These are phyloP conservation scores for Protea cynaroides DNA, from an alignment of 164 flowering plant genomes.

Conservation along the genomic window DNA sequence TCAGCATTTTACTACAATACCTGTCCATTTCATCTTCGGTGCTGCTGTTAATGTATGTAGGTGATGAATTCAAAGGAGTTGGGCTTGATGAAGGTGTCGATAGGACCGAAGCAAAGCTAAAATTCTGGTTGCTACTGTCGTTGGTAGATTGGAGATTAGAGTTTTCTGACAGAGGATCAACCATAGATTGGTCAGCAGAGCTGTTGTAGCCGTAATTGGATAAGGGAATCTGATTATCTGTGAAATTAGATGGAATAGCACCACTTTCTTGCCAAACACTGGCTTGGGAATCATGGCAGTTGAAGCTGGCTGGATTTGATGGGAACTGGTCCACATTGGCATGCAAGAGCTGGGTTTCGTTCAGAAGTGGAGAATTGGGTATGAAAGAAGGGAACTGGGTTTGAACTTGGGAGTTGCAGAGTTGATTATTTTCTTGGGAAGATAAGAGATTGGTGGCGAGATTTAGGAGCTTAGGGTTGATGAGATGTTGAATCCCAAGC, in stretches of 20 bases:
- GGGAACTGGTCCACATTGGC: conserved; percentile 29
- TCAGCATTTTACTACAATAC: conserved; percentile 46
- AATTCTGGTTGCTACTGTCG: conserved; percentile 16
- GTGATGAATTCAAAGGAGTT: conserved; percentile 44
- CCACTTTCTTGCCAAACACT: conserved; percentile 32
- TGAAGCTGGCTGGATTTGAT: conserved; percentile 14
- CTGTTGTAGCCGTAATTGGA: conserved; percentile 12
- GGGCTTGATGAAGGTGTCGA: conserved; percentile 63
- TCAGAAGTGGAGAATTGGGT: conserved; percentile 14
- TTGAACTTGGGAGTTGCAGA: conserved; percentile 22
- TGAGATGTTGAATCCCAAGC: conserved; percentile 39
- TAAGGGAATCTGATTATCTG: conserved; percentile 17
- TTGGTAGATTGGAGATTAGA: conserved; percentile 23
- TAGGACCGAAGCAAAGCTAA: conserved; percentile 33
- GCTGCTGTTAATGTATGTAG: conserved; percentile 27
- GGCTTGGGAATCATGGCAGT: conserved; percentile 18
- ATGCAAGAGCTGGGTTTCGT: conserved; percentile 32
- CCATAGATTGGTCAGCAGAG: conserved; percentile 23
- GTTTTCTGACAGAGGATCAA: conserved; percentile 21
- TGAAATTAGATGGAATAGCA: conserved; percentile 14
- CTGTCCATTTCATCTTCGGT: conserved; percentile 58
- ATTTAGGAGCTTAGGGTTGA: conserved; percentile 55
- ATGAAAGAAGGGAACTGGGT: conserved; percentile 18
- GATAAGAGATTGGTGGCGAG: conserved; percentile 48
- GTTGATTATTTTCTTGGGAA: conserved; percentile 23